phyloP scores from a whole-genome alignment of 2,329 filamentous ascomycete species.

The Epichloe glyceriae region DNA sequence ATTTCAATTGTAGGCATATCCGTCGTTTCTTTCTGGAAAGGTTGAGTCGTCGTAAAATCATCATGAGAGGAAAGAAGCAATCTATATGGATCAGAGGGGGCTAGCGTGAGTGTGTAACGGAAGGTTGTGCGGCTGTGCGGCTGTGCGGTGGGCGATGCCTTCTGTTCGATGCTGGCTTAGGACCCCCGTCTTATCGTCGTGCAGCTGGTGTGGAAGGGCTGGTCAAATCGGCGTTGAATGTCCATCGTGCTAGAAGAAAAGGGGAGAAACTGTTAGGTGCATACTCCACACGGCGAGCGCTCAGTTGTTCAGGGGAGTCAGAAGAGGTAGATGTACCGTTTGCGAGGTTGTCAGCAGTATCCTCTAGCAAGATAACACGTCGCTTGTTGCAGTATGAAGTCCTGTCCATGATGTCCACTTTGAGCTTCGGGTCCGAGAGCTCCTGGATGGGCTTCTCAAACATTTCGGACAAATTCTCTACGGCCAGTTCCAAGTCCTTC shows the following conservation, averaged over 20 bases:
- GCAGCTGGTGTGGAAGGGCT: neutral
- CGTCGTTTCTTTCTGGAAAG: neutral
- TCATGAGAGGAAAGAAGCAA: neutral
- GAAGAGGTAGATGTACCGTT: constrained; percentile 43
- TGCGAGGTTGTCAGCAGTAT: constrained; percentile 85
- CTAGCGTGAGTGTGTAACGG: neutral
- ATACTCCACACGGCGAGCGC: neutral
- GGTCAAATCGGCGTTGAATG: constrained; percentile 18
- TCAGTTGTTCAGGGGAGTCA: neutral
- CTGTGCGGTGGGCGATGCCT: neutral
- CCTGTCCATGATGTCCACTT: constrained; percentile 98
- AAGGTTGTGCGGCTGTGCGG: neutral
- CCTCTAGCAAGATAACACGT: constrained; percentile 75
- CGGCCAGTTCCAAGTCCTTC: constrained; percentile 92
- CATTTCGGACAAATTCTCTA: constrained; percentile 96
- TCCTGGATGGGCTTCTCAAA: constrained; percentile 94
- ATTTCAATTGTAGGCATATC: neutral
- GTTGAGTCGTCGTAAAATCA: neutral
- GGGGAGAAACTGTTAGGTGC: neutral
- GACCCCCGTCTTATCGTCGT: constrained; percentile 4
- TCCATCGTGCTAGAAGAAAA: constrained; percentile 28
- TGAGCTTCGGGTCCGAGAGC: constrained; percentile 73
- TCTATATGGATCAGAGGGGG: neutral
- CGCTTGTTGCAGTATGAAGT: constrained; percentile 93
- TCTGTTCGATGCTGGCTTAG: neutral